Base-by-base conservation (phyloP, 108 stramenopile genomes). In the Pseudonitzschia delicatissima region DNA sequence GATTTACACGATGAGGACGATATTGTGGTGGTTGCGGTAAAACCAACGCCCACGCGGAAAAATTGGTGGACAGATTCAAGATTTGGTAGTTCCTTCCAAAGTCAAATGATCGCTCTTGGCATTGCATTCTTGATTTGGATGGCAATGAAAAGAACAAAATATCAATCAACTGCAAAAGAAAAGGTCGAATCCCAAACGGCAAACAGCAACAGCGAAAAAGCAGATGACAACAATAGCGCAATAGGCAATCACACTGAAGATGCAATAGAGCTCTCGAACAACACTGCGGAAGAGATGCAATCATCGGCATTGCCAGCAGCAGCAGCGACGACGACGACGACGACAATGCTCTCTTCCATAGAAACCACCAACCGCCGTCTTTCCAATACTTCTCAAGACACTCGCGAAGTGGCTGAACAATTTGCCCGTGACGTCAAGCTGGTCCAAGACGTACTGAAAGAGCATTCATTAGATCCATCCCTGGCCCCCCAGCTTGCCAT, bases 401-500 rank as follows among this genome's bases (percentile, higher is more conserved):
- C 37, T 0, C 29, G 15, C 18, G 25, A 47, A 48, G 13, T 64
- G 2, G 58, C 33, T 27, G 51, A 17, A 5, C 55, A 62, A 34
- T 18, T 74, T 3, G 66, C 60, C 17, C 18, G 44, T 1, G 73
- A 67, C 42, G 62, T 74, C 5, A 25, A 25, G 51, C 44, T 67
- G 3, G 55, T 61, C 0, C 45, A 67, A 51, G 45, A 67, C 8
- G 66, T 67, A 17, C 32, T 74, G n/a, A 11, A 28, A 18, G 72
- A 73, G 29, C 51, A 73, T 26, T 64, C 53, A 2, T 23, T 74
- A n/a, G 73, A 74, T 55, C 5, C 40, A 17, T 39, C 66, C 9
- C 7, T 62, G 60, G 73, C 73, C 18, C 13, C 52, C 15, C 72
- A 73, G 31, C 17, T 66, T 21, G 66, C 66, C 12, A 23, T 74